These are phyloP conservation scores for Pezicula neosporulosa DNA, from an alignment of 2,329 filamentous ascomycete species.

Conservation along the genomic window DNA sequence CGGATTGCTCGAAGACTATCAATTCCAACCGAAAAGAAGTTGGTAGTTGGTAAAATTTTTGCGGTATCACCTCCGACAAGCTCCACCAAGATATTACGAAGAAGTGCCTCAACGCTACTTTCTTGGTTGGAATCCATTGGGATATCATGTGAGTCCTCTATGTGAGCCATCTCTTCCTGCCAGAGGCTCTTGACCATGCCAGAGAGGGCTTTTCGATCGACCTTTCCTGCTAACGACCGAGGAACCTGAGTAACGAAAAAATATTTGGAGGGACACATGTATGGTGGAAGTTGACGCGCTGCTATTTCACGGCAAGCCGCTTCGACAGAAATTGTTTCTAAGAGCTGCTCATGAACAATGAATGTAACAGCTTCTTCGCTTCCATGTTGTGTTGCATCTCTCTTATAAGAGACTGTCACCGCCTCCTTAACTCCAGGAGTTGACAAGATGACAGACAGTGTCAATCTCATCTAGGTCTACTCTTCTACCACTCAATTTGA, in stretches of 20 bases:
- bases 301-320: constrained; percentile 12
- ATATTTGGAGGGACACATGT: constrained; percentile 25
- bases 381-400: constrained; percentile 14
- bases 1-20: constrained; percentile 3
- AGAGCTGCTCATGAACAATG: constrained; percentile 14
- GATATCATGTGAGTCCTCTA: not conserved
- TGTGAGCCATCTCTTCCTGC: not conserved
- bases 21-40: constrained; percentile 1
- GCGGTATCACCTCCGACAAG: not conserved
- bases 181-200: not conserved
- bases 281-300: constrained; percentile 15
- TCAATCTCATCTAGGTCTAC: not conserved
- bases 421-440: constrained; percentile 16
- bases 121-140: not conserved
- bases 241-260: constrained; percentile 20
- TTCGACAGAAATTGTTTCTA: constrained; percentile 6
- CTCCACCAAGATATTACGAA: not conserved
- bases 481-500: not conserved
- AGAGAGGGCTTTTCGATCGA: constrained; percentile 22
- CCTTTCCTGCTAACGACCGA: constrained; percentile 24
- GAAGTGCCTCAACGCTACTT: not conserved
- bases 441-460: not conserved
- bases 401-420: constrained; percentile 20
- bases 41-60: constrained; percentile 1
- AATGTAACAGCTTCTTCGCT: constrained; percentile 25